Percentiles rank a stretch among this genome's conserved stretches.
These are phyloP conservation scores for Cercospora nicotianae DNA, from an alignment of 2,329 filamentous ascomycete species.

Conservation along the genomic window DNA sequence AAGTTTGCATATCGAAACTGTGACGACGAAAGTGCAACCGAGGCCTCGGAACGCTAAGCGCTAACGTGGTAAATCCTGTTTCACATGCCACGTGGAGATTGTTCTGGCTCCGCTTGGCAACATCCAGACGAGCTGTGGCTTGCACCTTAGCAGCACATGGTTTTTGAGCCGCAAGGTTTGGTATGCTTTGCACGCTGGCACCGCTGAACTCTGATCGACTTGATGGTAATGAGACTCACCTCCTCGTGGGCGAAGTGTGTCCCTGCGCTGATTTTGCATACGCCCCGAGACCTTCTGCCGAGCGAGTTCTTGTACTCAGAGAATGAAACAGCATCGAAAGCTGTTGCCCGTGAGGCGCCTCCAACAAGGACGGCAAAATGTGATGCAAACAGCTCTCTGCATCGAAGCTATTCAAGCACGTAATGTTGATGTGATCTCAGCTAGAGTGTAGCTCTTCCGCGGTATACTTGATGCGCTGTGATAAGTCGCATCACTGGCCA, in stretches of 20 bases:
- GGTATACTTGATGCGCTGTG: not conserved
- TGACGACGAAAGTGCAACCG: not conserved
- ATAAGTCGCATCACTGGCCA: not conserved
- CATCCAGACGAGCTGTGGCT: not conserved
- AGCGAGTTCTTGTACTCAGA: too few relatives aligned
- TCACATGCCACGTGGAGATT: not conserved
- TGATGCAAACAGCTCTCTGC: not conserved
- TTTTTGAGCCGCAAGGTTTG: not conserved
- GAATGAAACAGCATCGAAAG: not conserved
- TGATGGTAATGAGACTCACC: not conserved
- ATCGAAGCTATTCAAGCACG: not conserved
- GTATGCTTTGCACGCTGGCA: not conserved
- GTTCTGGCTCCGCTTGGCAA: not conserved
- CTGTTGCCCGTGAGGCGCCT: not conserved
- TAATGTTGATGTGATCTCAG: not conserved
- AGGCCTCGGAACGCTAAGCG: not conserved
- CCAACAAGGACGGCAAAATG: not conserved
- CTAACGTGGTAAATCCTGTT: not conserved
- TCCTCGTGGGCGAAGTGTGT: not conserved
- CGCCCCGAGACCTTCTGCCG: not conserved
- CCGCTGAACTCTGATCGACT: not conserved
- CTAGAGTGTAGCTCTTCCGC: not conserved
- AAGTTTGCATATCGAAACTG: not conserved
- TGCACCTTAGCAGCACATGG: not conserved
- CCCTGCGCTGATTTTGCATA: not conserved